Conservation (phyloP, 352 stramenopile species). For the Thraustochytrium striatum region DNA sequence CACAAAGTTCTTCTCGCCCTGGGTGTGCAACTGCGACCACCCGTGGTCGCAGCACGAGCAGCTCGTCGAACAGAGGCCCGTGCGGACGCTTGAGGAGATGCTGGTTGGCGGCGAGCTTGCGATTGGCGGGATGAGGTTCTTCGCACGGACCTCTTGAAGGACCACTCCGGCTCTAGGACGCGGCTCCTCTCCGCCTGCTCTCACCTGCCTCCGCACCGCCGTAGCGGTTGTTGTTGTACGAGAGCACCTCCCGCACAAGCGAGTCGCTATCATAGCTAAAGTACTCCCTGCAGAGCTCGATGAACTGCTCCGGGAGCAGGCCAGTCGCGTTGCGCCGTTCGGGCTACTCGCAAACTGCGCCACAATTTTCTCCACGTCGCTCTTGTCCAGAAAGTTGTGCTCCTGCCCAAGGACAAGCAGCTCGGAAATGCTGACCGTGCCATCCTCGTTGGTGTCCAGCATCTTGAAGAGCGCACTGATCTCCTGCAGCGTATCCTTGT, state of each 20-base stretch:
- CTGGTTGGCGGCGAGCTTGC: conserved; percentile 47
- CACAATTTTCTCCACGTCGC: neutral
- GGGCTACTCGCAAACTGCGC: neutral
- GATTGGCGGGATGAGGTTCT: conserved; percentile 54
- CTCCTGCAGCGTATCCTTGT: neutral
- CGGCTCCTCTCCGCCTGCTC: too few relatives aligned
- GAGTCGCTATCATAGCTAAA: conserved; percentile 31
- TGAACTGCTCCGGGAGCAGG: conserved; percentile 4
- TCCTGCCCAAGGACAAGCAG: neutral
- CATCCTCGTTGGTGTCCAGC: conserved; percentile 3
- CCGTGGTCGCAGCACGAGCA: conserved; percentile 63
- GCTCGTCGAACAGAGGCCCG: conserved; percentile 47
- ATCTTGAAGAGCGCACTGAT: conserved; percentile 22
- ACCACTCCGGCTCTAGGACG: conserved; percentile 58
- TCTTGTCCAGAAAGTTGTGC: conserved; percentile 21
- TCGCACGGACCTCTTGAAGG: conserved; percentile 63
- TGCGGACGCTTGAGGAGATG: conserved; percentile 65
- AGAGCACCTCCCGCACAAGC: conserved; percentile 28
- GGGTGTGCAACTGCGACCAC: conserved; percentile 74
- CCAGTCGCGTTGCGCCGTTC: too few relatives aligned
- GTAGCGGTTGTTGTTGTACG: conserved; percentile 28
- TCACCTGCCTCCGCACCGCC: too few relatives aligned
- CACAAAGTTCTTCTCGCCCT: conserved; percentile 64
- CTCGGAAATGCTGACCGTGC: neutral
- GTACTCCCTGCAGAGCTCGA: conserved; percentile 38